Conservation (phyloP, 129 eudicot genomes). For the Silybum marianum region DNA sequence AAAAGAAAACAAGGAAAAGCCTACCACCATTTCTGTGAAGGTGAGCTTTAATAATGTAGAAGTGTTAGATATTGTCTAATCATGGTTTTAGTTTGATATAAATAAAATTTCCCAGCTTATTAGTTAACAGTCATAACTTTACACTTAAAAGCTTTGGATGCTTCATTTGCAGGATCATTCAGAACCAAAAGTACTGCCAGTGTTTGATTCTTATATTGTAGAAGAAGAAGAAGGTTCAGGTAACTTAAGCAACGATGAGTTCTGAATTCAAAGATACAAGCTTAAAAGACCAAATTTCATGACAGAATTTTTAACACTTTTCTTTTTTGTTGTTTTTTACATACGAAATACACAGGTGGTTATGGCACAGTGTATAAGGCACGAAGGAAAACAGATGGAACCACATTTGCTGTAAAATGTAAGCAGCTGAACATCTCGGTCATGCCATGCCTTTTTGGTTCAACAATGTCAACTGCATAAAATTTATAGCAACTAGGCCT, state of each 20-base stretch:
- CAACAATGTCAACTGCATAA: conserved; percentile 9
- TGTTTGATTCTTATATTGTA: conserved; percentile 65
- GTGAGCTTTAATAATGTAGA: conserved; percentile 40
- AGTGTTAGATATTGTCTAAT: conserved; percentile 12
- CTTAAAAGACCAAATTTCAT: background rate
- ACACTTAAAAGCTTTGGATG: conserved; percentile 5
- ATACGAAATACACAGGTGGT: conserved; percentile 67
- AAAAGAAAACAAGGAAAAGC: conserved; percentile 45
- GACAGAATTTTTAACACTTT: background rate
- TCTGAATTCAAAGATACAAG: background rate
- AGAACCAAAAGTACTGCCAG: conserved; percentile 55
- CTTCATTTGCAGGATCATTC: conserved; percentile 53
- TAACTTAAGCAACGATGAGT: conserved; percentile 26
- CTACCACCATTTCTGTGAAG: conserved; percentile 25
- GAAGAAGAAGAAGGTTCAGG: conserved; percentile 99
- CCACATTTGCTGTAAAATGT: conserved; percentile 91
- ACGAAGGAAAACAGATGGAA: conserved; percentile 79
- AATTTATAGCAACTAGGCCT: background rate
- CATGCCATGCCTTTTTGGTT: background rate
- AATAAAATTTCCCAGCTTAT: conserved; percentile 8
- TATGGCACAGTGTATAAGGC: conserved; percentile 96
- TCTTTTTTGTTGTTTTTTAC: background rate
- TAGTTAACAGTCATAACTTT: conserved; percentile 4
- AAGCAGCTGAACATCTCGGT: conserved; percentile 33
- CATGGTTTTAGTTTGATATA: conserved; percentile 20